Conservation (phyloP, 805 yeast species). For the Starmerella riodocensis region DNA sequence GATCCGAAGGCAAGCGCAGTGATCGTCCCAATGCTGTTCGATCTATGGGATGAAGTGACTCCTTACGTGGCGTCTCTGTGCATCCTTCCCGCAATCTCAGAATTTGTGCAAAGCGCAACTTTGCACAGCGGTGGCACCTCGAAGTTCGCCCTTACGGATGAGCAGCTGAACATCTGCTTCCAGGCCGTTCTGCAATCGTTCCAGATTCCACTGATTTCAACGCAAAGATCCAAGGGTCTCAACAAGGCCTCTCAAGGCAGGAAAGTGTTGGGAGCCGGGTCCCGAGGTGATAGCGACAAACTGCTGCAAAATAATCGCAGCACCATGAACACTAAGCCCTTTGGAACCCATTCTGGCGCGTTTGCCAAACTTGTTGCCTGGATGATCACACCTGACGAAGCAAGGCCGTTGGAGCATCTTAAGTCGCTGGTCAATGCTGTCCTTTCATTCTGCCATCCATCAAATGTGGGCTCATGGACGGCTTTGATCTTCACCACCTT, state of each 20-base stretch:
- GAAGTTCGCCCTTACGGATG: slow-evolving; percentile 34
- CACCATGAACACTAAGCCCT: not conserved
- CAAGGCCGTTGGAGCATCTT: slow-evolving; percentile 32
- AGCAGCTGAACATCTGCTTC: slow-evolving; percentile 48
- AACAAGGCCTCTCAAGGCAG: no score
- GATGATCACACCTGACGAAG: slow-evolving; percentile 39
- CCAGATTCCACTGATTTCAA: slow-evolving; percentile 32
- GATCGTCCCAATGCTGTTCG: slow-evolving; percentile 3
- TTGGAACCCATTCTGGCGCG: slow-evolving; percentile 1
- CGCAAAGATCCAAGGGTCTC: slow-evolving; percentile 3
- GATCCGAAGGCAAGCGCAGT: not conserved
- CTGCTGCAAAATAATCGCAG: no score
- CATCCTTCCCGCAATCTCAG: slow-evolving; percentile 10
- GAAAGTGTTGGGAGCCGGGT: not conserved
- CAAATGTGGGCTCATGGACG: slow-evolving; percentile 87
- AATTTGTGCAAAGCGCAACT: slow-evolving; percentile 2
- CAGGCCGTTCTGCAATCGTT: slow-evolving; percentile 34
- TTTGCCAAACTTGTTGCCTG: slow-evolving; percentile 42
- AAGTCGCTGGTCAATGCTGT: slow-evolving; percentile 50
- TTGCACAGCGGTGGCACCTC: not conserved
- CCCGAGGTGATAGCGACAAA: not conserved
- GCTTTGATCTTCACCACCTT: slow-evolving; percentile 50
- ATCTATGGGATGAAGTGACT: slow-evolving; percentile 6
- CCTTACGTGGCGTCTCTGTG: slow-evolving; percentile 6
- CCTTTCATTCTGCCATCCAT: slow-evolving; percentile 79